phyloP scores from a whole-genome alignment of 257 asterid species.

The Anisodus acutangulus region DNA sequence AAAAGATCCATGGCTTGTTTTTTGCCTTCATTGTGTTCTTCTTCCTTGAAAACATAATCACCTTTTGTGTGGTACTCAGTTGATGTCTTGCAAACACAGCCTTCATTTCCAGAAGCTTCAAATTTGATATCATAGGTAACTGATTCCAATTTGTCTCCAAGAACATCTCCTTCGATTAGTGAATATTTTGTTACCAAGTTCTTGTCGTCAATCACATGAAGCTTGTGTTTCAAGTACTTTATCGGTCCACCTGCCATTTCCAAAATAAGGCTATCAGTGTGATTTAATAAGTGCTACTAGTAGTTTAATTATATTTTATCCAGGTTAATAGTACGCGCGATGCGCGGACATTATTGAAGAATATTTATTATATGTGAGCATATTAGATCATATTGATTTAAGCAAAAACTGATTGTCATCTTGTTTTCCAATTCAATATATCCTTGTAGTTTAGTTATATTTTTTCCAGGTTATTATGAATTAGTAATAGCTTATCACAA shows the following conservation, averaged over 20 bases:
- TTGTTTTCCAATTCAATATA: too few relatives aligned
- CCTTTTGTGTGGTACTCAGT: conserved; percentile 44
- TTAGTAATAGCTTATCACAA: too few relatives aligned
- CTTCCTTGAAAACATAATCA: conserved; percentile 39
- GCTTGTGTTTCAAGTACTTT: conserved; percentile 45
- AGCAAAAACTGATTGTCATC: too few relatives aligned
- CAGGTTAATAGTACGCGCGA: too few relatives aligned
- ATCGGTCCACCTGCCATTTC: conserved; percentile 33
- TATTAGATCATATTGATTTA: too few relatives aligned
- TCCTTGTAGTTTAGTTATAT: too few relatives aligned
- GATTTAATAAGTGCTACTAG: too few relatives aligned
- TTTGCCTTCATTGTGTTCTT: conserved; percentile 45
- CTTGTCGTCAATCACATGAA: conserved; percentile 39
- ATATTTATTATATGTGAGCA: too few relatives aligned
- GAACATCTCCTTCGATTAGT: conserved; percentile 45
- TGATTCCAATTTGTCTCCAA: conserved; percentile 38
- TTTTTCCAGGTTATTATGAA: too few relatives aligned
- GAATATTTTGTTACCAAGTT: conserved; percentile 41
- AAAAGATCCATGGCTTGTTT: conserved; percentile 34
- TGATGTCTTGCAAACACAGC: conserved; percentile 39
- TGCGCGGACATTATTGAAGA: too few relatives aligned
- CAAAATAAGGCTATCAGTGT: neutral
- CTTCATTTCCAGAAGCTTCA: conserved; percentile 42
- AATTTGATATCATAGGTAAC: conserved; percentile 38
- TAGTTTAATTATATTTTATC: too few relatives aligned